phyloP scores from a whole-genome alignment of 345 rosid species.

The Boechera stricta region DNA sequence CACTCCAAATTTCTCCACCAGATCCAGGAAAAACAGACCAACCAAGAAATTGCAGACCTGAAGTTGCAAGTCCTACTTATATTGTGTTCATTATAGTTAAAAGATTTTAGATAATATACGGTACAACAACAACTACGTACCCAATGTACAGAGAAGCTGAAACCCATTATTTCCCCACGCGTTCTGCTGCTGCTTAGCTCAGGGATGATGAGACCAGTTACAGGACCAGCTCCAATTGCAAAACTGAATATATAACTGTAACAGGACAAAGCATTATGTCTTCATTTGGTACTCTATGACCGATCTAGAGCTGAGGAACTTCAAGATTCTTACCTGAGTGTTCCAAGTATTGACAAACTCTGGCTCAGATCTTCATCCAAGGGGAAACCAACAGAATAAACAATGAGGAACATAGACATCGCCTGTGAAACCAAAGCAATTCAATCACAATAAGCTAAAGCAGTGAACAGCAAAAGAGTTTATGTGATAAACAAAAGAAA shows the following conservation, averaged over 20 bases:
- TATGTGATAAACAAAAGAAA: neutral
- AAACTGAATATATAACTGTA: constrained; percentile 70
- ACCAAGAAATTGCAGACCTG: constrained; percentile 83
- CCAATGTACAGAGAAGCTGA: constrained; percentile 83
- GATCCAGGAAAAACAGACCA: constrained; percentile 76
- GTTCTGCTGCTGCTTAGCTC: constrained; percentile 72
- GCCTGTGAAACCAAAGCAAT: constrained; percentile 59
- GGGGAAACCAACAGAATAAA: constrained; percentile 60
- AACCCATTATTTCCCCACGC: constrained; percentile 79
- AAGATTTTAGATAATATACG: neutral
- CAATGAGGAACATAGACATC: constrained; percentile 65
- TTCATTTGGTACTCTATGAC: neutral
- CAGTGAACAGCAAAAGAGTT: neutral
- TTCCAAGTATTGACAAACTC: constrained; percentile 72
- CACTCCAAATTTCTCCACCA: constrained; percentile 63
- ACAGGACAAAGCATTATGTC: constrained; percentile 9
- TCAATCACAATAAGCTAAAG: constrained; percentile 1
- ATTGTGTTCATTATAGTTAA: neutral
- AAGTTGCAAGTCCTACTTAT: neutral
- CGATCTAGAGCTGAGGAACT: constrained; percentile 1
- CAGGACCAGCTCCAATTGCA: constrained; percentile 83
- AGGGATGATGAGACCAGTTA: constrained; percentile 74
- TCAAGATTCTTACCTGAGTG: constrained; percentile 61
- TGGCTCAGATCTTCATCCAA: constrained; percentile 66
- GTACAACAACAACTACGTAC: constrained; percentile 44